phyloP scores from a whole-genome alignment of 352 stramenopile genomes.

The Globisporangium barbulae region DNA sequence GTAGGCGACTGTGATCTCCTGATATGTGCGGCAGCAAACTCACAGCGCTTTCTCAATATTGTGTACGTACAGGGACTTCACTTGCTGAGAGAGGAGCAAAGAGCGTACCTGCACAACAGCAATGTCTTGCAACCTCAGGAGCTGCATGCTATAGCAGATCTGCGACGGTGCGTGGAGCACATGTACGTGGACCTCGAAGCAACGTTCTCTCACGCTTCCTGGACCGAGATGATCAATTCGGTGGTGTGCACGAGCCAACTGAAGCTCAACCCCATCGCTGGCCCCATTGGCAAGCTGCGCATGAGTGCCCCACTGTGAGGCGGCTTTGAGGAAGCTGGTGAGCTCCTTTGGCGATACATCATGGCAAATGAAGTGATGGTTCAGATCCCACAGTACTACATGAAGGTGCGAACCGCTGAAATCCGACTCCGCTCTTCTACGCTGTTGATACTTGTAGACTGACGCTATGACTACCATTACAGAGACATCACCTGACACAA shows the following conservation, averaged over 20 bases:
- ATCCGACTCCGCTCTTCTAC: background rate
- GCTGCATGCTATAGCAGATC: background rate
- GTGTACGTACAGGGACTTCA: background rate
- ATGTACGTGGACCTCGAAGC: background rate
- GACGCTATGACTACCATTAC: too few relatives aligned
- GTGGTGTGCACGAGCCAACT: background rate
- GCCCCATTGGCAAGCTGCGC: background rate
- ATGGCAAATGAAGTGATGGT: background rate
- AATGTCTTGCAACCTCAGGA: background rate
- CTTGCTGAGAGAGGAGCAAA: slow-evolving; percentile 12
- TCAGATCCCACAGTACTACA: slow-evolving; percentile 5
- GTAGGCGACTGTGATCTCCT: too few relatives aligned
- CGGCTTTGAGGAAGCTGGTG: background rate
- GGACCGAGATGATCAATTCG: background rate
- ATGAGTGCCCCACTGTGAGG: slow-evolving; percentile 3
- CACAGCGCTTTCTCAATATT: background rate
- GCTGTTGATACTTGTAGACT: background rate
- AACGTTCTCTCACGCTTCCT: background rate
- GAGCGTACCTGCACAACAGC: slow-evolving; percentile 3
- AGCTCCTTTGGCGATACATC: slow-evolving; percentile 5
- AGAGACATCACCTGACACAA: background rate
- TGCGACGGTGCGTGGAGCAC: background rate
- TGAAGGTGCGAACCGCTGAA: background rate
- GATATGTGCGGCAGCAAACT: too few relatives aligned
- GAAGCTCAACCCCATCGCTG: background rate